Evolutionary conservation across 2,329 filamentous ascomycete species (phyloP), one percentile per base, ranked within the genome.

Genomic region (Neopestalotiopsis rosae): DNA sequence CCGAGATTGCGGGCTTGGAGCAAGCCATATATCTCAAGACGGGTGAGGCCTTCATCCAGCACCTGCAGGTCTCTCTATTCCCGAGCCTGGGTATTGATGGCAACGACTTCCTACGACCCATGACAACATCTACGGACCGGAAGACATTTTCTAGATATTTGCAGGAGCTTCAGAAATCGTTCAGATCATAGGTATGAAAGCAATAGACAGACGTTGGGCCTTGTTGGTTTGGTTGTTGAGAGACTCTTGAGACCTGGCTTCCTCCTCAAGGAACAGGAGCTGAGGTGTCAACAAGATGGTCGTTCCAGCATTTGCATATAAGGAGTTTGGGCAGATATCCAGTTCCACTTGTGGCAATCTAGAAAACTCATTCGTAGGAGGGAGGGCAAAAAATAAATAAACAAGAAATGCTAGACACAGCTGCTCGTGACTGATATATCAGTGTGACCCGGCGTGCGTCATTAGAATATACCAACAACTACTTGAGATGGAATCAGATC

Each of bases 1-100:
- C 90, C 67, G 96, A 99, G 83, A 94, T 97, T 71, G 94, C 94
- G 2, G 89, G 87, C 2, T 82, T 99, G 69, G 94, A 99, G 81
- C 94, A 96, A 81, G 91, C 89, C 45, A 96, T 99, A 71, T 95
- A 98, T 78, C 87, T 89, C 73, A 98, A 98, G 84, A 95, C 94
- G 13, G 96, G 96, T 32, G 89, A 92, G 65, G 87, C 89, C 68
- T 98, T 97, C 78, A 87, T 95, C 30, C 87, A 88, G 70, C 88
- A 92, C 75, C 80, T 95, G 61, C 89, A 90, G 73, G 83, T 84
- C 17, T 83, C 84, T 1, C 87, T 94, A 68, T 89, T 95, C 73
- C 86, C 89, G 0, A 86, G 84, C 61, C 83, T 94, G 72, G 91
- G 91, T 0, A 86, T 91, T 30, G 87, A 89, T 67, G 89, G 88